Conservation (phyloP, 169 alveolate genomes). For the Babesia sp. region DNA sequence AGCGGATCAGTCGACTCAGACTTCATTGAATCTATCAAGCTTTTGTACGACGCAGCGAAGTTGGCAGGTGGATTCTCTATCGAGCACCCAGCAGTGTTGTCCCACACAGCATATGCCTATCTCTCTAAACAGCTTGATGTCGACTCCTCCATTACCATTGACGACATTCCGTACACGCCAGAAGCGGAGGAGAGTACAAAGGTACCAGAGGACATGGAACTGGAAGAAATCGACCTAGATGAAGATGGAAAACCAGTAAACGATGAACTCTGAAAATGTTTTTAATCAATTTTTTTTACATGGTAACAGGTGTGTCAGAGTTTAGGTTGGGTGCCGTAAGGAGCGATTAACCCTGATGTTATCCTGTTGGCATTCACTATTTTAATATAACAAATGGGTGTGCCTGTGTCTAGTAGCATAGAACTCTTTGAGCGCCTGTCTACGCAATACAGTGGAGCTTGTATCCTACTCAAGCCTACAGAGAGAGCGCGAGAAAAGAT, state of each 20-base stretch:
- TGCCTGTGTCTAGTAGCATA: conserved; percentile 3
- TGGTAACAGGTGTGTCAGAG: background rate
- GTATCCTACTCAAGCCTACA: conserved; percentile 46
- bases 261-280: conserved; percentile 22
- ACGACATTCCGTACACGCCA: conserved; percentile 36
- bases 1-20: conserved; percentile 52
- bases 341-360: background rate
- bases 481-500: conserved; percentile 6
- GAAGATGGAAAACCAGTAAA: conserved; percentile 8
- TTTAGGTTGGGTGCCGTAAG: background rate
- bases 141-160: conserved; percentile 19
- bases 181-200: conserved; percentile 16
- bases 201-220: conserved; percentile 23
- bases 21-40: conserved; percentile 61
- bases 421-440: conserved; percentile 43
- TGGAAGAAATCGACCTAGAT: conserved; percentile 13
- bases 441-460: conserved; percentile 12
- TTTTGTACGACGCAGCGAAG: conserved; percentile 78
- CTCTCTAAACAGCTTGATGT: conserved; percentile 37
- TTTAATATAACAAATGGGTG: background rate
- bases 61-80: conserved; percentile 78
- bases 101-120: conserved; percentile 36
- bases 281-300: background rate
- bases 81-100: conserved; percentile 65
- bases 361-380: too few relatives aligned